Conservation (phyloP, 2,329 filamentous ascomycete species). For the Phialophora chinensis region DNA sequence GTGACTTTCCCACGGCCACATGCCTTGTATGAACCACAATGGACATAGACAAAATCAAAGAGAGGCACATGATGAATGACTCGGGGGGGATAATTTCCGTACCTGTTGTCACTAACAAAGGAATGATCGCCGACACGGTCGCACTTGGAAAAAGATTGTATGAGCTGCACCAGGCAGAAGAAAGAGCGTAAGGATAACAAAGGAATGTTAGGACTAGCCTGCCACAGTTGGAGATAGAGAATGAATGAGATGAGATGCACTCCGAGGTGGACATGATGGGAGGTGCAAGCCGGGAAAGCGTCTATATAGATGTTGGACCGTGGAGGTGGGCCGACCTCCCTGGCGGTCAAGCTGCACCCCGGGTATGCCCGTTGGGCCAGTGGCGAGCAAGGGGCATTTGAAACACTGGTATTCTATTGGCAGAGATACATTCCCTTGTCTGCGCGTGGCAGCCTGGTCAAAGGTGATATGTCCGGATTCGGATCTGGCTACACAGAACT, state of each 20-base stretch:
- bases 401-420: slow-evolving; percentile 35
- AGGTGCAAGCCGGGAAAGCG: slow-evolving; percentile 11
- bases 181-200: slow-evolving; percentile 32
- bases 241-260: slow-evolving; percentile 23
- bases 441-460: slow-evolving; percentile 18
- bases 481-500: neutral
- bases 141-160: slow-evolving; percentile 32
- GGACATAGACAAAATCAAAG: neutral
- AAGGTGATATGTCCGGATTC: slow-evolving; percentile 2
- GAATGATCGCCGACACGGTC: neutral
- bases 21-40: neutral
- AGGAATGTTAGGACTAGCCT: slow-evolving; percentile 35
- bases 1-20: neutral
- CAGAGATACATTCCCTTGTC: slow-evolving; percentile 8
- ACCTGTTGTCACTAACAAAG: slow-evolving; percentile 27
- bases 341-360: slow-evolving; percentile 10
- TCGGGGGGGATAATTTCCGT: neutral
- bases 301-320: slow-evolving; percentile 27
- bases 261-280: slow-evolving; percentile 15
- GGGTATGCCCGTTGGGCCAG: slow-evolving; percentile 10
- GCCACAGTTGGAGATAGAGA: slow-evolving; percentile 22
- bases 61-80: neutral
- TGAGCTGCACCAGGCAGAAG: slow-evolving; percentile 38
- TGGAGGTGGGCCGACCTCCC: slow-evolving; percentile 10
- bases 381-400: slow-evolving; percentile 28